Percentiles rank a stretch among this genome's conserved stretches.
Conservation (phyloP, 257 asterid species). For the Solanum microdontum region DNA sequence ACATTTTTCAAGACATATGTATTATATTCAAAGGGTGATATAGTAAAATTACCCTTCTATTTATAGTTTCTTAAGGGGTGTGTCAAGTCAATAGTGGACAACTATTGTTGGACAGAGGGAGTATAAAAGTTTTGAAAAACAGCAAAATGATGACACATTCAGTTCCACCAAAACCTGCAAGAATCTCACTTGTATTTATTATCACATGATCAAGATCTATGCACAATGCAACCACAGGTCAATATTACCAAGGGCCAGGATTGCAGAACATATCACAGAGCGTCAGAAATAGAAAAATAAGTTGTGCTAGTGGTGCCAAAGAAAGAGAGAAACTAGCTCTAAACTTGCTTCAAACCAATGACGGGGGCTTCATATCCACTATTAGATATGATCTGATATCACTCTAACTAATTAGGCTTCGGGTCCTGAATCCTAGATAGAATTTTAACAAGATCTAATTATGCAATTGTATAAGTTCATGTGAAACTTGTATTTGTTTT, state of each 20-base stretch:
- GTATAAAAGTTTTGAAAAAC: neutral
- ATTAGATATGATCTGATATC: neutral
- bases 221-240: neutral
- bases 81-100: neutral
- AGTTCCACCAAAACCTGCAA: neutral
- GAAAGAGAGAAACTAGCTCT: neutral
- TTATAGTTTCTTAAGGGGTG: neutral
- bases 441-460: neutral
- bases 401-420: neutral
- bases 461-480: neutral
- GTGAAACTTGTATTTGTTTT: neutral
- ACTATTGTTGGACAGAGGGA: neutral
- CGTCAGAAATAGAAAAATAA: neutral
- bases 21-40: neutral
- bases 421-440: neutral
- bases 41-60: neutral
- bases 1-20: neutral
- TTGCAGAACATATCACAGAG: neutral
- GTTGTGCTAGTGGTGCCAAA: neutral
- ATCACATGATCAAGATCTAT: neutral
- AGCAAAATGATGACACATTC: neutral
- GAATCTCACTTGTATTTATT: neutral
- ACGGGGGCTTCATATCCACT: neutral
- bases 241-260: neutral
- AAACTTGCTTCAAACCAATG: neutral